phyloP scores from a whole-genome alignment of 805 yeast genomes.

The Sungouiozyma intestinalis region DNA sequence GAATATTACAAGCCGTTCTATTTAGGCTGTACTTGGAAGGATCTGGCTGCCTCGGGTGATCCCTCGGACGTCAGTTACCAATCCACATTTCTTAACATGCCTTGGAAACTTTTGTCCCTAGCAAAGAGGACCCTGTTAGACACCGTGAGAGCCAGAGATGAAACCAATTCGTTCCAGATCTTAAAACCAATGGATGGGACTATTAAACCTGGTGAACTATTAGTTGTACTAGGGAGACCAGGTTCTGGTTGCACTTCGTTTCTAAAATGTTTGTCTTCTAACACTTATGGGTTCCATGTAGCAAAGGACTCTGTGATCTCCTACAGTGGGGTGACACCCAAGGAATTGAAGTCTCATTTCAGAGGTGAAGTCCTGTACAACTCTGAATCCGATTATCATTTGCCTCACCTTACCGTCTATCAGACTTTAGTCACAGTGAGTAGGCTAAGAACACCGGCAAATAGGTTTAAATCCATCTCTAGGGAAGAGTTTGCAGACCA shows the following conservation, averaged over 20 bases:
- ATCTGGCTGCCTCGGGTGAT: constrained; percentile 52
- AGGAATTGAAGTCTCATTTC: constrained; percentile 40
- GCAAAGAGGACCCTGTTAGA: constrained; percentile 13
- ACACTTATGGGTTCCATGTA: constrained; percentile 49
- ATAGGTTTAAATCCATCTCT: constrained; percentile 49
- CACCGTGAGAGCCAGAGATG: not conserved
- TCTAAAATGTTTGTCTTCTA: constrained; percentile 47
- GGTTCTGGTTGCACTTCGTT: constrained; percentile 73
- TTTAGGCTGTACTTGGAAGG: constrained; percentile 48
- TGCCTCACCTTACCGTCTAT: constrained; percentile 58
- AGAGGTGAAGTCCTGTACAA: constrained; percentile 64
- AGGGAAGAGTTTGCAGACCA: constrained; percentile 46
- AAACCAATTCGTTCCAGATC: constrained; percentile 35
- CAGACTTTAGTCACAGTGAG: constrained; percentile 58
- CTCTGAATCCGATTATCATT: constrained; percentile 59
- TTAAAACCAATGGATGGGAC: constrained; percentile 58
- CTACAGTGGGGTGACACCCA: constrained; percentile 45
- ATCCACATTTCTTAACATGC: constrained; percentile 41
- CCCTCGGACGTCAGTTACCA: constrained; percentile 63
- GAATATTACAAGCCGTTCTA: constrained; percentile 54
- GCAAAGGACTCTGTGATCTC: constrained; percentile 37
- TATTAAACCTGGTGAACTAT: constrained; percentile 51
- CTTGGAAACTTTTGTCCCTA: constrained; percentile 44
- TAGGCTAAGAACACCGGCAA: constrained; percentile 48
- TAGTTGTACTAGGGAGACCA: constrained; percentile 65